Evolutionary conservation across 306 rosid species (phyloP).

Genomic region (Psophocarpus tetragonolobus): DNA sequence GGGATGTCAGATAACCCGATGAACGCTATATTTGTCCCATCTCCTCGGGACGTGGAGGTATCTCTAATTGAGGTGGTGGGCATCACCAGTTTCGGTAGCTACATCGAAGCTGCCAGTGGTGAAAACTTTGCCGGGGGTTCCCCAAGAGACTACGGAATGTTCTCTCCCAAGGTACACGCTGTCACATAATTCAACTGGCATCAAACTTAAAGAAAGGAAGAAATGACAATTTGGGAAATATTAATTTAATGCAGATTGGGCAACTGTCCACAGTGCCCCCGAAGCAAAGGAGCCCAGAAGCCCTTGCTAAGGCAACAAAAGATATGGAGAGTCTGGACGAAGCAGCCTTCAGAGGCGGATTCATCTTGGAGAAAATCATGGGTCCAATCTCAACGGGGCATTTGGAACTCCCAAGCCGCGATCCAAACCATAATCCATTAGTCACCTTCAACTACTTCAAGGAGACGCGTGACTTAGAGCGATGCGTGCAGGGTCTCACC

Average conservation of each 20-base stretch:
- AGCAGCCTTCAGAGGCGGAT: conserved; percentile 68
- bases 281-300: conserved; percentile 58
- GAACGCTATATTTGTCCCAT: conserved; percentile 70
- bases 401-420: conserved; percentile 61
- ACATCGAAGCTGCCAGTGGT: conserved; percentile 82
- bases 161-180: conserved; percentile 45
- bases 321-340: conserved; percentile 40
- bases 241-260: conserved; percentile 38
- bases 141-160: conserved; percentile 63
- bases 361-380: conserved; percentile 66
- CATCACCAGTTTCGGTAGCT: conserved; percentile 36
- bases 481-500: conserved; percentile 63
- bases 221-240: background rate
- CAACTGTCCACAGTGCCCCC: conserved; percentile 41
- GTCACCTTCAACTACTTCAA: conserved; percentile 83
- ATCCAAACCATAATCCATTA: conserved; percentile 65
- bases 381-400: conserved; percentile 75
- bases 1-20: conserved; percentile 76
- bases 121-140: conserved; percentile 54
- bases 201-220: too few relatives aligned
- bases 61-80: conserved; percentile 45
- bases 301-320: conserved; percentile 51
- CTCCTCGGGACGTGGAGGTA: conserved; percentile 57
- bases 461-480: conserved; percentile 54
- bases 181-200: background rate